phyloP scores from a whole-genome alignment of 1,284 basidiomycete genomes.

The Cystobasidium sp. region DNA sequence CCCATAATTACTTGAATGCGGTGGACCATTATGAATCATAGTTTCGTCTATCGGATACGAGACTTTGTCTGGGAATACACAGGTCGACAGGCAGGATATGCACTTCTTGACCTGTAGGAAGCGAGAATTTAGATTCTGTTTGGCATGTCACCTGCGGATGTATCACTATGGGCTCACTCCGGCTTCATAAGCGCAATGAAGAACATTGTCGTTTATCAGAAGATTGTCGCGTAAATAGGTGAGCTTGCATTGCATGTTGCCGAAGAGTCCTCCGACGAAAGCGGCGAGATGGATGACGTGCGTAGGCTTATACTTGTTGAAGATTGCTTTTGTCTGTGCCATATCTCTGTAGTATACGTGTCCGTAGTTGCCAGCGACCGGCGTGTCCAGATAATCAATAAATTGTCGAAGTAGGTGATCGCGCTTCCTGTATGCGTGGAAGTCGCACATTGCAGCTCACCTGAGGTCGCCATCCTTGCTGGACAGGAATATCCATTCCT shows the following conservation, averaged over 20 bases:
- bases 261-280: conserved; percentile 83
- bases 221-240: conserved; percentile 87
- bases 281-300: conserved; percentile 76
- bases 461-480: conserved; percentile 77
- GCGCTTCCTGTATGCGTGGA: not conserved
- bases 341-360: conserved; percentile 45
- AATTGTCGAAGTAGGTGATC: conserved; percentile 5
- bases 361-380: not conserved
- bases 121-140: not conserved
- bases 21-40: conserved; percentile 83
- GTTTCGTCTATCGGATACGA: conserved; percentile 85
- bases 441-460: conserved; percentile 57
- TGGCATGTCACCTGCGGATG: not conserved
- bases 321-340: conserved; percentile 60
- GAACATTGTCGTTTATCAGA: conserved; percentile 86
- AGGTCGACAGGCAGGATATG: conserved; percentile 83
- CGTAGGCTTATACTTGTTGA: conserved; percentile 83
- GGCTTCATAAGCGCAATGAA: conserved; percentile 70
- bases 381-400: not conserved
- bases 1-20: conserved; percentile 86
- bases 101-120: conserved; percentile 65
- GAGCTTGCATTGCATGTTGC: conserved; percentile 87
- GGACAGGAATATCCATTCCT: conserved; percentile 81
- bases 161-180: conserved; percentile 7
- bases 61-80: conserved; percentile 81